phyloP scores from a whole-genome alignment of 1,284 basidiomycete genomes.

The Microbotryomycetes sp. region DNA sequence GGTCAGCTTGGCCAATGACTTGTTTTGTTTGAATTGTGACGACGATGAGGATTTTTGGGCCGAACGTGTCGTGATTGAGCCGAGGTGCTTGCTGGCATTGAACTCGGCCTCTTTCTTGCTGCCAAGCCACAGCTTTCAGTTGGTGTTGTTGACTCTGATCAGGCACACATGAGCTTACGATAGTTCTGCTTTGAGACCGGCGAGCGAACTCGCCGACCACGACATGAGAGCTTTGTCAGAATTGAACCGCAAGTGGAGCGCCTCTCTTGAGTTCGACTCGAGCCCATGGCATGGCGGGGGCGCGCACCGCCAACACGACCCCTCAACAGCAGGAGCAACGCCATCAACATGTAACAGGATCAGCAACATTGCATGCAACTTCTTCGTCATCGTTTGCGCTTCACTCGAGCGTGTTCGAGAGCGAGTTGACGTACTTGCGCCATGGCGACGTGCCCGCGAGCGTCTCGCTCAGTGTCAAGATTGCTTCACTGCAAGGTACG shows the following conservation, averaged over 20 bases:
- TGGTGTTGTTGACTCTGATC: not conserved
- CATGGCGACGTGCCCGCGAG: not conserved
- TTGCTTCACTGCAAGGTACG: constrained; percentile 41
- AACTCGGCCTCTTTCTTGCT: not conserved
- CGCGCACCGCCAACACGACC: not conserved
- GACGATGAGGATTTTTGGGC: not conserved
- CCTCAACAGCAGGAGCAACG: not conserved
- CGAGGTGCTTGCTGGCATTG: not conserved
- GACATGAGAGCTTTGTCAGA: no score
- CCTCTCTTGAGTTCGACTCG: no score
- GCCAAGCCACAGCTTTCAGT: not conserved
- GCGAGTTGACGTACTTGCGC: not conserved
- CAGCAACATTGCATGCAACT: no score
- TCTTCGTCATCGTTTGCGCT: no score
- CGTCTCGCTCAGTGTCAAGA: constrained; percentile 74
- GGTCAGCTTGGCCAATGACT: no score
- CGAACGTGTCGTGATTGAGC: not conserved
- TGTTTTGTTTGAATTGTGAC: constrained; percentile 20
- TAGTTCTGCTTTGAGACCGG: constrained; percentile 26
- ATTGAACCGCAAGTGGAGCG: no score
- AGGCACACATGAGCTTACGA: constrained; percentile 8
- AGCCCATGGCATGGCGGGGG: no score
- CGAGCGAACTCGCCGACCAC: constrained; percentile 18
- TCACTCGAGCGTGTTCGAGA: not conserved
- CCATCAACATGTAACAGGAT: no score